Conservation (phyloP, 2,329 filamentous ascomycete genomes). For the Blastomyces emzantsi region DNA sequence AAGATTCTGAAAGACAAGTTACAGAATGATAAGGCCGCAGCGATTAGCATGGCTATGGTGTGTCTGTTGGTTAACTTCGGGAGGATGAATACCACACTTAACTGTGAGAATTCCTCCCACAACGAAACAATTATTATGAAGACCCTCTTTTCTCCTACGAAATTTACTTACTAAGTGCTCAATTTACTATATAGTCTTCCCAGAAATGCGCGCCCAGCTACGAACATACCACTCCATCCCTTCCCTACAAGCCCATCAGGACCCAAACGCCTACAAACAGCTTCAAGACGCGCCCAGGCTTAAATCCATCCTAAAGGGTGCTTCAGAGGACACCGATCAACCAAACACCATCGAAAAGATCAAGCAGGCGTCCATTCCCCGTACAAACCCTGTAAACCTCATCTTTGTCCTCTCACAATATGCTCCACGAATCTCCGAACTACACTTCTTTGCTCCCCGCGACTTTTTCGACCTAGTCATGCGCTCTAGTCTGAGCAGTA, state of each 20-base stretch:
- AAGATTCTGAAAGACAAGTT: conserved; percentile 97
- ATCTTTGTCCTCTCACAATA: conserved; percentile 91
- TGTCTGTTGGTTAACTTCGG: conserved; percentile 95
- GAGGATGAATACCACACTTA: conserved; percentile 96
- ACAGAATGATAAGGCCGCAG: conserved; percentile 79
- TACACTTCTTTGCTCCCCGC: conserved; percentile 73
- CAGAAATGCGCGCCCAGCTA: conserved; percentile 96
- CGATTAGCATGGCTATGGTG: conserved; percentile 99
- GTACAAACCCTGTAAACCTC: conserved; percentile 94
- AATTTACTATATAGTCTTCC: conserved; percentile 61
- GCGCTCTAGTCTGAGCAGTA: conserved; percentile 72
- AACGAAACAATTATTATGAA: not conserved
- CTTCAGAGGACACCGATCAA: conserved; percentile 82
- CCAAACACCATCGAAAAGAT: conserved; percentile 77
- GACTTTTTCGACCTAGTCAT: conserved; percentile 98
- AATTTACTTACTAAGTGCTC: not conserved
- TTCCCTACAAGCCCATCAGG: conserved; percentile 87
- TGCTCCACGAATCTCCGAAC: conserved; percentile 81
- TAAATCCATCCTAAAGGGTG: conserved; percentile 95
- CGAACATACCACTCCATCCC: conserved; percentile 98
- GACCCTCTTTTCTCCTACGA: conserved; percentile 3
- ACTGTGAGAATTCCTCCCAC: conserved; percentile 54
- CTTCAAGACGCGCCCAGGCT: conserved; percentile 90
- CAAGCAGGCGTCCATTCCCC: conserved; percentile 56
- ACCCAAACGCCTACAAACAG: conserved; percentile 94